phyloP scores from a whole-genome alignment of 78 protist genomes.

The Isochrysis galbana region DNA sequence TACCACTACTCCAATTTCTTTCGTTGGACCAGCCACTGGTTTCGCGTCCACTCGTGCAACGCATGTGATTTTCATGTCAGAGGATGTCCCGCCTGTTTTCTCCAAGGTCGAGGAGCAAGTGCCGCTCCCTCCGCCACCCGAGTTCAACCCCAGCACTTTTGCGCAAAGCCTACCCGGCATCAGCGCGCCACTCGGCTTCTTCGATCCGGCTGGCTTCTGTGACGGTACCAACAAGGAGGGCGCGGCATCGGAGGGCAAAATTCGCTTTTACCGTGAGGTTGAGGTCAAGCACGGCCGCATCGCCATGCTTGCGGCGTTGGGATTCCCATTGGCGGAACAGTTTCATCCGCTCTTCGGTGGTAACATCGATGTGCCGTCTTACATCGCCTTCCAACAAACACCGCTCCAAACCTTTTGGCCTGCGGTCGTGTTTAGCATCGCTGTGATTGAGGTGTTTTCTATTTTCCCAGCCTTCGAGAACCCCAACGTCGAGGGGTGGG shows the following conservation, averaged over 20 bases:
- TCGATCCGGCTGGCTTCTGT: not conserved
- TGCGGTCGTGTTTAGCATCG: not conserved
- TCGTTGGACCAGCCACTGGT: no score
- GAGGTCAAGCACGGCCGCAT: constrained; percentile 45
- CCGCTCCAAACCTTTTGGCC: constrained; percentile 13
- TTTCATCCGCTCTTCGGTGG: constrained; percentile 43
- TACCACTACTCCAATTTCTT: no score
- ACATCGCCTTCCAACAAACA: constrained; percentile 1
- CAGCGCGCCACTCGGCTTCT: not conserved
- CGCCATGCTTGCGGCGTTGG: constrained; percentile 40
- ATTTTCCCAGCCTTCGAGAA: not conserved
- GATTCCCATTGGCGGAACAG: not conserved
- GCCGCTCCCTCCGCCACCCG: no score
- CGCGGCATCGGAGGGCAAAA: not conserved
- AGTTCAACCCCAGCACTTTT: no score
- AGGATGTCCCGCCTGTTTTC: no score
- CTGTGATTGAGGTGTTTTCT: not conserved
- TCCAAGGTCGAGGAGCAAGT: no score
- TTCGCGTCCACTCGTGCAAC: no score
- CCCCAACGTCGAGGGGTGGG: not conserved
- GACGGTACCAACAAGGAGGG: not conserved
- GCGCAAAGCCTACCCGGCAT: no score
- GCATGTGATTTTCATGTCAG: no score
- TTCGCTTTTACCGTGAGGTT: not conserved
- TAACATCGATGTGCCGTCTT: not conserved